These are phyloP conservation scores for Gillenia trifoliata DNA, from an alignment of 306 rosid species.

Conservation along the genomic window DNA sequence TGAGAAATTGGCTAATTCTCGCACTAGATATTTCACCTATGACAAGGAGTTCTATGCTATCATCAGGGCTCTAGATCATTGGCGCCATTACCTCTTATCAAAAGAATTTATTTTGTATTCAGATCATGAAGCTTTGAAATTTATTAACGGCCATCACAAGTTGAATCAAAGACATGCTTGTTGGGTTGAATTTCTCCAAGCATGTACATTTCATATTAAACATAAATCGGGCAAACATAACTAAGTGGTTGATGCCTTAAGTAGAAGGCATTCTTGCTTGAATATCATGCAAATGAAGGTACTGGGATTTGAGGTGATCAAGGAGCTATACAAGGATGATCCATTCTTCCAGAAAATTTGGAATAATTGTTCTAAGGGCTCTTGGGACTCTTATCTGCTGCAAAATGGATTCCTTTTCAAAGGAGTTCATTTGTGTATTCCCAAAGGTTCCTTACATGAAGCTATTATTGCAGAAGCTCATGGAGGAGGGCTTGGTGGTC, in stretches of 20 bases:
- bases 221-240: background rate
- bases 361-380: background rate
- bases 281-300: background rate
- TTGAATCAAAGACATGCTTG: background rate
- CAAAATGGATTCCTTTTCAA: background rate
- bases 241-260: background rate
- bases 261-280: background rate
- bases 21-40: background rate
- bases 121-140: background rate
- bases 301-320: background rate
- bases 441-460: background rate
- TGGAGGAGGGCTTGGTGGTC: background rate
- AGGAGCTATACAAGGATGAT: background rate
- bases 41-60: background rate
- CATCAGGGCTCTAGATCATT: background rate
- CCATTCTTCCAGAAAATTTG: background rate
- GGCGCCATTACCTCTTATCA: background rate
- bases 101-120: background rate
- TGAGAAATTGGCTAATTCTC: background rate
- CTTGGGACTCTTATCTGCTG: background rate
- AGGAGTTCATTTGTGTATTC: background rate
- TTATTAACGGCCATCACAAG: background rate
- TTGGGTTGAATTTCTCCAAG: background rate
- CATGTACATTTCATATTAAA: background rate
- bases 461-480: background rate